Conservation (phyloP, 2,329 filamentous ascomycete species). For the Fusarium sp. region DNA sequence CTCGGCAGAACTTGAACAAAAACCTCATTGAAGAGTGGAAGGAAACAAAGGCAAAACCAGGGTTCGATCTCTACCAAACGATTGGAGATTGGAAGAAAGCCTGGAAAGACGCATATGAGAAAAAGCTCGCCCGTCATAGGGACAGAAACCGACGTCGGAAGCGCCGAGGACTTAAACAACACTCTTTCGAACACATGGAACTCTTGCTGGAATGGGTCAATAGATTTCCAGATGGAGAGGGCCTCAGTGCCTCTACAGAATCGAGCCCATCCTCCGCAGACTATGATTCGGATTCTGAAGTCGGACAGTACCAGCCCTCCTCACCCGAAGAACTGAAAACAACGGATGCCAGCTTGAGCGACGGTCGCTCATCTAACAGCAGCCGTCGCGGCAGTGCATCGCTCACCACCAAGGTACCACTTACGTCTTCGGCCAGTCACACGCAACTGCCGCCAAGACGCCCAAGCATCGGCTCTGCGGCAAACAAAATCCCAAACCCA, state of each 20-base stretch:
- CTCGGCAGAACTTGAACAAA: slow-evolving; percentile 55
- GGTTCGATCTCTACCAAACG: slow-evolving; percentile 53
- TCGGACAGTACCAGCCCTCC: neutral
- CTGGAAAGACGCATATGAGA: slow-evolving; percentile 37
- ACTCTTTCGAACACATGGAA: slow-evolving; percentile 35
- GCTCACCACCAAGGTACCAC: neutral
- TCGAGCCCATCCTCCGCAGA: slow-evolving; percentile 12
- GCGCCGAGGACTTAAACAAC: slow-evolving; percentile 50
- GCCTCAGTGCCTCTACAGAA: neutral
- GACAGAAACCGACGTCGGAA: slow-evolving; percentile 58
- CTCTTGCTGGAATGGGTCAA: slow-evolving; percentile 39
- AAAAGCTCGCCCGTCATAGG: slow-evolving; percentile 53
- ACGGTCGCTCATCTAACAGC: slow-evolving; percentile 1
- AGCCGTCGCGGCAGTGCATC: slow-evolving; percentile 14
- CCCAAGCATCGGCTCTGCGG: slow-evolving; percentile 2
- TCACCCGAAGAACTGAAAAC: slow-evolving; percentile 4
- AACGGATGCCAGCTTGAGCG: slow-evolving; percentile 1
- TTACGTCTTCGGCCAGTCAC: neutral
- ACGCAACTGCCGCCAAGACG: slow-evolving; percentile 2
- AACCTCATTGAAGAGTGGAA: slow-evolving; percentile 58
- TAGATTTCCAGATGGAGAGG: slow-evolving; percentile 20
- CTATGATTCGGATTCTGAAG: slow-evolving; percentile 4
- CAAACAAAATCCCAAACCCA: slow-evolving; percentile 7
- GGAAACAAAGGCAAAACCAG: slow-evolving; percentile 52
- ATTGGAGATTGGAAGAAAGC: slow-evolving; percentile 54